These are phyloP conservation scores for Cydonia oblonga DNA, from an alignment of 331 rosid genomes.

Conservation along the genomic window DNA sequence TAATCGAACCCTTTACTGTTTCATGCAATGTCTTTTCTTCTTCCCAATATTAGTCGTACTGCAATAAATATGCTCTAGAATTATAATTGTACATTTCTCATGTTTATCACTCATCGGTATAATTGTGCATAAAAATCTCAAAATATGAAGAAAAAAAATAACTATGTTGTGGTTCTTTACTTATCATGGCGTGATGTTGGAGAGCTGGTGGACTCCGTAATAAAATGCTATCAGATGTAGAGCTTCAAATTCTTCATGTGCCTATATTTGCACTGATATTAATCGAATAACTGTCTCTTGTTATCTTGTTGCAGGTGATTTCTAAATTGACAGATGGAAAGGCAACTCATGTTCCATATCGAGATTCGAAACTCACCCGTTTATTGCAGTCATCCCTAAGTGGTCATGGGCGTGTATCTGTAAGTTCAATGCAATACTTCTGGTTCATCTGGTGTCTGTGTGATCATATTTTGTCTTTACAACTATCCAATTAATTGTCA, in stretches of 20 bases:
- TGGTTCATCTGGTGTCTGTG: neutral
- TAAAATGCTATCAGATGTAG: neutral
- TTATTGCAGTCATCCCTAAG: conserved; percentile 47
- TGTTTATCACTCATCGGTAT: neutral
- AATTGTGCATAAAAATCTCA: neutral
- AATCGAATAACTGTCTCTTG: neutral
- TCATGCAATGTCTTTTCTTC: neutral
- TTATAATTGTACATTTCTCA: neutral
- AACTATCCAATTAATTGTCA: neutral
- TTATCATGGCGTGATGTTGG: neutral
- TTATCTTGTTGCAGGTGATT: conserved; percentile 34
- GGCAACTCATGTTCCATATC: conserved; percentile 44
- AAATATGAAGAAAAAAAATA: neutral
- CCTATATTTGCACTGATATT: neutral
- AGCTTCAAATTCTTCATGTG: neutral
- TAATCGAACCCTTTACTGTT: neutral
- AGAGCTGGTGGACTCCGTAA: neutral
- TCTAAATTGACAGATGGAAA: conserved; percentile 44
- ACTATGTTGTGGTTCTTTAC: neutral
- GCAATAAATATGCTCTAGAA: neutral
- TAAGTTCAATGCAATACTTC: conserved; percentile 16
- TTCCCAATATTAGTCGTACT: neutral
- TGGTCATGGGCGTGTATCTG: conserved; percentile 44
- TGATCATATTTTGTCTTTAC: neutral
- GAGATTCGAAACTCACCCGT: conserved; percentile 51